Evolutionary conservation across 169 alveolate species (phyloP), one percentile per base, ranked within the genome.

Genomic region (Perkinsus olseni): DNA sequence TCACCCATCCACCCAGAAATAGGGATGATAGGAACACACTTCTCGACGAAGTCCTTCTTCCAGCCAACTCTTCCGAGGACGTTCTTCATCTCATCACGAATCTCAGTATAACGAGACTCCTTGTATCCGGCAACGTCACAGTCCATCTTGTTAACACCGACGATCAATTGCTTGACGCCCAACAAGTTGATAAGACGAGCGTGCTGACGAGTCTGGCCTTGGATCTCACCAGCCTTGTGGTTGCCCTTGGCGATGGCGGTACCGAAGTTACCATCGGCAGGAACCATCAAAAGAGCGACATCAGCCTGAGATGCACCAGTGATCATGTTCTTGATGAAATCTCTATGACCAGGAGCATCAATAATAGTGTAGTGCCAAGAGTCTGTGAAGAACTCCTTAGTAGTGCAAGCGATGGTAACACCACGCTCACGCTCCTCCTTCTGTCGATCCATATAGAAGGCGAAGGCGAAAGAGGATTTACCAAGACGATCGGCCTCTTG

Each of bases 361-460:
- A 98, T 98, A 95, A 98, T 98, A 93, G 99, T 98, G 98, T 97
- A 99, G 97, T 97, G 97, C 96, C 97, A 97, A 95, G 98, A 98
- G 91, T 97, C 98, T 91, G 99, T 98, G 96, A 98, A 99, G 98
- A 99, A 98, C 97, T 99, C 97, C 99, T 99, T 97, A 95, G 98
- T 96, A 92, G 99, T 98, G 94, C 98, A 97, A 95, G 99, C 99
- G 94, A 99, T 98, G 94, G 99, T 99, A 95, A 99, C 98, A 96
- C 99, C 99, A 94, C 99, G 98, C 97, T 99, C 99, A 95, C 99
- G 97, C 96, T 99, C 99, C 92, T 98, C 99, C 97, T 99, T 98
- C 95, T 98, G 99, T 96, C 98, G 98, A 96, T 99, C 99, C 94
- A 99, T 96, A 74, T 98, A 99, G 99, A 99, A 98, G 94, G 99